These are phyloP conservation scores for Amanita thiersii DNA, from an alignment of 768 basidiomycete species.

Conservation along the genomic window DNA sequence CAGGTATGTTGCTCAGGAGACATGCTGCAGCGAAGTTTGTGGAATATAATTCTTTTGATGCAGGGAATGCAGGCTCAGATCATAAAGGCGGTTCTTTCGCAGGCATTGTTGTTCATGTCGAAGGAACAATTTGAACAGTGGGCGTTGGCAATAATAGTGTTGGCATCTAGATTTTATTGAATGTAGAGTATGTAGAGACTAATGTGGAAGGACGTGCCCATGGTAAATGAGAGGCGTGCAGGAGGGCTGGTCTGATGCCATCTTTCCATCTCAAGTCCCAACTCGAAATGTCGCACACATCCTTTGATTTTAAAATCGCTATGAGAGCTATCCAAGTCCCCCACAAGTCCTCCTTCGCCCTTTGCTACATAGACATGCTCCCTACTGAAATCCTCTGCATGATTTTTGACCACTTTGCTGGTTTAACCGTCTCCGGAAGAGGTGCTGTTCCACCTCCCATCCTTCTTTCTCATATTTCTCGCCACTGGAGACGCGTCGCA, in stretches of 20 bases:
- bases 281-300: constrained; percentile 5
- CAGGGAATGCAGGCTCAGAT: constrained; percentile 98
- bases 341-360: neutral
- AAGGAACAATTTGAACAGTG: constrained; percentile 96
- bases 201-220: neutral
- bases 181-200: constrained; percentile 3
- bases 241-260: too few relatives aligned
- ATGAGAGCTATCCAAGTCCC: neutral
- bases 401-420: constrained; percentile 7
- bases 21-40: neutral
- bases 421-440: constrained; percentile 6
- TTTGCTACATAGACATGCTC: constrained; percentile 7
- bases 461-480: constrained; percentile 37
- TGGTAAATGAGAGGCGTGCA: too few relatives aligned
- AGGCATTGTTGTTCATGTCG: constrained; percentile 92
- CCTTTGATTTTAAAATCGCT: constrained; percentile 6
- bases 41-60: neutral
- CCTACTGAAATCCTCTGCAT: constrained; percentile 8
- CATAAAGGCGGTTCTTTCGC: constrained; percentile 89
- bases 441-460: constrained; percentile 30
- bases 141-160: constrained; percentile 63
- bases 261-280: neutral
- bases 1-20: constrained; percentile 49
- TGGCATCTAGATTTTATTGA: constrained; percentile 33
- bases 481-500: constrained; percentile 46